Percentiles rank a stretch among this genome's conserved stretches.
phyloP scores from a whole-genome alignment of 1,284 basidiomycete genomes.

The Moesziomyces globuligerus region DNA sequence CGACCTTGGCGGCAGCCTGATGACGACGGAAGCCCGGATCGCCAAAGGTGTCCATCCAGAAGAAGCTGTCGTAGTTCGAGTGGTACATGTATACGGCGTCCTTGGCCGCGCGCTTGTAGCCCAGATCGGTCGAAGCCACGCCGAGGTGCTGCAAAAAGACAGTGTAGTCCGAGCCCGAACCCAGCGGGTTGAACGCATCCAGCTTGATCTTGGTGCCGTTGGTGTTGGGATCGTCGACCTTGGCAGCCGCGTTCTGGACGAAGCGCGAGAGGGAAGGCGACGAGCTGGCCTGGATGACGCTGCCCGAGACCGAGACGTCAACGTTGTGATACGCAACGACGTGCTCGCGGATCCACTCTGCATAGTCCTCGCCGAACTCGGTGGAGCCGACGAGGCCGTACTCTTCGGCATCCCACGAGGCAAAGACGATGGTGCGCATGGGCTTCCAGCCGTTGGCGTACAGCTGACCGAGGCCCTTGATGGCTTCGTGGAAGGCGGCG shows the following conservation, averaged over 20 bases:
- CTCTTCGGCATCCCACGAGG: slow-evolving; percentile 94
- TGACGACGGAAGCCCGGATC: slow-evolving; percentile 82
- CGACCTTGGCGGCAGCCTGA: slow-evolving; percentile 74
- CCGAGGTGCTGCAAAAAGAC: slow-evolving; percentile 74
- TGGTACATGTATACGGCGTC: slow-evolving; percentile 71
- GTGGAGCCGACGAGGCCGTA: slow-evolving; percentile 88
- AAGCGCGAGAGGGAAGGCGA: slow-evolving; percentile 84
- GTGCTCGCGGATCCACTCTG: slow-evolving; percentile 79
- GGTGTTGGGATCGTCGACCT: slow-evolving; percentile 69
- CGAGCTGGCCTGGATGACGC: slow-evolving; percentile 72
- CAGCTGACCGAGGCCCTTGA: slow-evolving; percentile 82
- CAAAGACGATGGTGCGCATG: slow-evolving; percentile 84
- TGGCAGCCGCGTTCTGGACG: slow-evolving; percentile 75
- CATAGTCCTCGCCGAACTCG: slow-evolving; percentile 89
- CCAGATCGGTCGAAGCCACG: slow-evolving; percentile 67
- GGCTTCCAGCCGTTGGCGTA: slow-evolving; percentile 85
- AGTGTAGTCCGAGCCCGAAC: slow-evolving; percentile 76
- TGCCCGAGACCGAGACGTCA: slow-evolving; percentile 78
- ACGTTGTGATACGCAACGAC: slow-evolving; percentile 89
- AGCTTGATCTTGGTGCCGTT: slow-evolving; percentile 24
- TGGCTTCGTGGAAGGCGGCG: slow-evolving; percentile 82
- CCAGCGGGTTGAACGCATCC: slow-evolving; percentile 48
- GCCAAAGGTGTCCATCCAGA: slow-evolving; percentile 79
- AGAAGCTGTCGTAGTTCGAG: slow-evolving; percentile 78
- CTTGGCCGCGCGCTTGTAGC: slow-evolving; percentile 56